These are phyloP conservation scores for Acanthamoeba culbertsoni DNA, from an alignment of 208 protist genomes.

Conservation along the genomic window DNA sequence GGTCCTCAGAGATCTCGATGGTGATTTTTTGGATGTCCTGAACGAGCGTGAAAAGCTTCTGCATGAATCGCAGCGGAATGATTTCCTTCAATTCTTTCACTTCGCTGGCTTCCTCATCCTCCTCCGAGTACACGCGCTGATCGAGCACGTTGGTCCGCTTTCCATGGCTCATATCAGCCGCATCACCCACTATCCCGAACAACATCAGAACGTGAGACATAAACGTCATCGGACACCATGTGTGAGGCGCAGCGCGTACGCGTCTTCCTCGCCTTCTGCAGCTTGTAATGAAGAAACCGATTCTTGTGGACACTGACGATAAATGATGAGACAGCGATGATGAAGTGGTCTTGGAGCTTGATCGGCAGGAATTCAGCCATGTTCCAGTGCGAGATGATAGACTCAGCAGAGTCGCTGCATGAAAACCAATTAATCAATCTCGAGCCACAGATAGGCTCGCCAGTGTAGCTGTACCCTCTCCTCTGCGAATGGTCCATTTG, in stretches of 20 bases:
- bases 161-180: background rate
- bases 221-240: background rate
- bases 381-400: slow-evolving; percentile 57
- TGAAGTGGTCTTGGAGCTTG: slow-evolving; percentile 46
- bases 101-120: slow-evolving; percentile 5
- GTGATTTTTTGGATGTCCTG: slow-evolving; percentile 32
- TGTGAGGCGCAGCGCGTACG: background rate
- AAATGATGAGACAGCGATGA: slow-evolving; percentile 26
- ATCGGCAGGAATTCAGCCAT: slow-evolving; percentile 51
- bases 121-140: slow-evolving; percentile 30
- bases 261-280: slow-evolving; percentile 26
- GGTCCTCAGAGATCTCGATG: slow-evolving; percentile 20
- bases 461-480: no score
- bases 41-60: slow-evolving; percentile 56
- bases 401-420: background rate
- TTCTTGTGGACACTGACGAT: slow-evolving; percentile 1
- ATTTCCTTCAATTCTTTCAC: slow-evolving; percentile 3
- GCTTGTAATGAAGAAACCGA: background rate
- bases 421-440: background rate
- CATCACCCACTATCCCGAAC: background rate
- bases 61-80: slow-evolving; percentile 18
- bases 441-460: background rate
- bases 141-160: slow-evolving; percentile 31
- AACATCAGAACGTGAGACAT: background rate
- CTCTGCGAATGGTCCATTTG: background rate